A percentile compares a stretch with the other conserved stretches of the same genome.
phyloP scores from a whole-genome alignment of 768 basidiomycete species.

The Tephrocybe sp. region DNA sequence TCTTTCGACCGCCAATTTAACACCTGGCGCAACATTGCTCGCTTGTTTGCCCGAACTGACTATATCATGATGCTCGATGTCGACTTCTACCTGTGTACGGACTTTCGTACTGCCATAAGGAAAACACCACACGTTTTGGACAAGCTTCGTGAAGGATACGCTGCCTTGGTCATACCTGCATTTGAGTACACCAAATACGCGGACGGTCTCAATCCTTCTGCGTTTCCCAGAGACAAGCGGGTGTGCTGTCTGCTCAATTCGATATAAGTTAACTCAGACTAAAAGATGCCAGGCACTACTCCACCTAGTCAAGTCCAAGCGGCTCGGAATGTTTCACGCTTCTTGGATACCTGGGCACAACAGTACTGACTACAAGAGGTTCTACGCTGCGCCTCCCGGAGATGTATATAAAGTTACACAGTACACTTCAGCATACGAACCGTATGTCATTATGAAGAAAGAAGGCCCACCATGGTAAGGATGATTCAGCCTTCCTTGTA shows the following conservation, averaged over 20 bases:
- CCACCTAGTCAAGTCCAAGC: constrained; percentile 51
- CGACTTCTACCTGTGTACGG: constrained; percentile 83
- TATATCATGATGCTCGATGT: constrained; percentile 92
- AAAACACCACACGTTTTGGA: constrained; percentile 38
- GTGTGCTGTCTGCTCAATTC: constrained; percentile 33
- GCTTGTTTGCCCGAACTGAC: constrained; percentile 80
- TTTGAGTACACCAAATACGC: constrained; percentile 75
- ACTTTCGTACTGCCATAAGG: constrained; percentile 64
- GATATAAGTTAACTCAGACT: background rate
- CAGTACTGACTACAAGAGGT: constrained; percentile 74
- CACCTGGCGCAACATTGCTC: constrained; percentile 85
- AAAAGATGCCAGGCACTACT: constrained; percentile 47
- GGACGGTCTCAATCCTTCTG: constrained; percentile 57
- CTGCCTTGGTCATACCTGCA: constrained; percentile 81
- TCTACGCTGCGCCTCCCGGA: constrained; percentile 59
- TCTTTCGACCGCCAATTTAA: constrained; percentile 85
- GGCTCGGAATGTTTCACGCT: constrained; percentile 76
- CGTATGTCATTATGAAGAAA: constrained; percentile 82
- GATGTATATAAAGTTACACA: constrained; percentile 73
- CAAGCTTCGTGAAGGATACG: constrained; percentile 55
- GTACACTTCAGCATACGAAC: constrained; percentile 87
- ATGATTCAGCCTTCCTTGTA: background rate
- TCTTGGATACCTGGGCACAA: constrained; percentile 80
- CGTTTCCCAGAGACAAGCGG: constrained; percentile 71
- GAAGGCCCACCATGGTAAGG: constrained; percentile 72